Evolutionary conservation across 768 basidiomycete species (phyloP), one percentile per base, ranked within the genome.

Genomic region (Boletus coccyginus): DNA sequence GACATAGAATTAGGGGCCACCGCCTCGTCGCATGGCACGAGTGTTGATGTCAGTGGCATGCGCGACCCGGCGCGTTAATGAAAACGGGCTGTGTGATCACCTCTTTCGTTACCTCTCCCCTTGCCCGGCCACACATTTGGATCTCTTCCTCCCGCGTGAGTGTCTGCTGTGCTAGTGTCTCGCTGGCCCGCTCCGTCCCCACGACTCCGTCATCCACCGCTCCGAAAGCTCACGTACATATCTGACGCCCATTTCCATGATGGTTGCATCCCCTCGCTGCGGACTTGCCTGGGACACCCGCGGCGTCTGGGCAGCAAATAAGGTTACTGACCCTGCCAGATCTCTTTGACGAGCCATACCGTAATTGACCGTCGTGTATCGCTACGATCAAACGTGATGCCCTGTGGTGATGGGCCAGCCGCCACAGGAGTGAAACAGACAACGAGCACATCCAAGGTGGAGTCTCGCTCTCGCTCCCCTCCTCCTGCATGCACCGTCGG

Each of bases 311-410:
- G 8, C 19, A 19, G 38, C 7, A 36, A 40, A 16, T 38, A 62
- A 44, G 21, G 35, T 41, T 33, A 2, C 33, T 39, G 2, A 31
- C 51, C 13, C 33, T 46, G 11, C 45, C 27, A 32, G 14, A 44
- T 47, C 35, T 42, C n/a, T 40, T 46, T 39, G 3, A 36, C 41
- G 2, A 21, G 0, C 8, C 1, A 36, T 63, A 35, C 41, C 61
- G 42, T 52, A 57, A 57, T 44, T 10, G 47, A 16, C 38, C 24
- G 24, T 45, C 31, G 35, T n/a, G 47, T 36, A 50, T 55, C 29
- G 40, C 32, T 50, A 61, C 51, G 49, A 65, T 65, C 64, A 64
- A 56, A 62, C 21, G 21, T 21, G 21, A 21, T 21, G 21, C 21
- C 42, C 39, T 21, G 17, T 24, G 35, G 3, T 50, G 56, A 52